These are phyloP conservation scores for Aaosphaeria pasadenensis DNA, from an alignment of 2,329 filamentous ascomycete genomes.

Conservation along the genomic window DNA sequence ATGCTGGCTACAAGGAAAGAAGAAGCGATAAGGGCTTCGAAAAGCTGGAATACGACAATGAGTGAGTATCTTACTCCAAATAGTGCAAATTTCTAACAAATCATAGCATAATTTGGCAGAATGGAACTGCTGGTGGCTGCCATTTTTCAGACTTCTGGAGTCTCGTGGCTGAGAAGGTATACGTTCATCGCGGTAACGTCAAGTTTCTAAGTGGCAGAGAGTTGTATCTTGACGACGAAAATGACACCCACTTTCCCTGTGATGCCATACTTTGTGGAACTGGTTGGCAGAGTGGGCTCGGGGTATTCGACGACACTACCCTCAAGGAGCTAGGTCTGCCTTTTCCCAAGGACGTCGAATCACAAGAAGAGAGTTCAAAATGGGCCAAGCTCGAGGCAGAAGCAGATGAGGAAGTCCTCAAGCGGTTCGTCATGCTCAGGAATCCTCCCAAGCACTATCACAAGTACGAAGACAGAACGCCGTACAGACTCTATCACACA, in stretches of 20 bases:
- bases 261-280: slow-evolving; percentile 26
- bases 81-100: not conserved
- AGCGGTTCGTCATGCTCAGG: slow-evolving; percentile 7
- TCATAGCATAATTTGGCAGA: slow-evolving; percentile 15
- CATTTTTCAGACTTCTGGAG: slow-evolving; percentile 23
- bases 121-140: slow-evolving; percentile 15
- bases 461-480: slow-evolving; percentile 2
- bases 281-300: slow-evolving; percentile 13
- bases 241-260: slow-evolving; percentile 10
- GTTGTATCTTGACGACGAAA: slow-evolving; percentile 8
- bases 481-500: slow-evolving; percentile 13
- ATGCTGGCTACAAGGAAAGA: slow-evolving; percentile 11
- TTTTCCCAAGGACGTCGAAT: not conserved
- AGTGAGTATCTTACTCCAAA: slow-evolving; percentile 1
- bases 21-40: slow-evolving; percentile 14
- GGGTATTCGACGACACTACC: slow-evolving; percentile 7
- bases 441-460: slow-evolving; percentile 8
- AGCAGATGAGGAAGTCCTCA: slow-evolving; percentile 5
- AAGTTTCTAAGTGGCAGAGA: slow-evolving; percentile 5
- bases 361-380: slow-evolving; percentile 1
- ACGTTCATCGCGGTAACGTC: slow-evolving; percentile 17
- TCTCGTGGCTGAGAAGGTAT: slow-evolving; percentile 18
- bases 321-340: slow-evolving; percentile 8
- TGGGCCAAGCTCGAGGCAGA: slow-evolving; percentile 8
- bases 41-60: slow-evolving; percentile 12